A percentile compares a stretch with the other conserved stretches of the same genome.
phyloP scores from a whole-genome alignment of 2,329 filamentous ascomycete species.

The Cercospora nicotianae region DNA sequence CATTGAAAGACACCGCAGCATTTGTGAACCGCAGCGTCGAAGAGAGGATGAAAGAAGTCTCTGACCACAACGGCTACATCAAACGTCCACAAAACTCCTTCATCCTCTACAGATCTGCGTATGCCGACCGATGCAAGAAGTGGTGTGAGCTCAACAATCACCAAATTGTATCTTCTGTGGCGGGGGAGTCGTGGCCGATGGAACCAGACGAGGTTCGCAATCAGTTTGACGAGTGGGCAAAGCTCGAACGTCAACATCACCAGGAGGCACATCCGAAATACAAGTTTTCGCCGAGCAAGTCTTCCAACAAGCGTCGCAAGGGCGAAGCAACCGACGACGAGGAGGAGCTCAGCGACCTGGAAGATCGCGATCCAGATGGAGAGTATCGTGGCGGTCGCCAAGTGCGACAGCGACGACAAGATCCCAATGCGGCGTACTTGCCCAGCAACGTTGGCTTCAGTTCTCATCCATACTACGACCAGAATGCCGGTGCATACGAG shows the following conservation, averaged over 20 bases:
- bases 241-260: constrained; percentile 80
- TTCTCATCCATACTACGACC: constrained; percentile 37
- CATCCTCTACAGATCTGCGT: constrained; percentile 94
- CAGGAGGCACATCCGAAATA: constrained; percentile 82
- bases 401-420: constrained; percentile 30
- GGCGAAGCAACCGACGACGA: constrained; percentile 38
- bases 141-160: constrained; percentile 87
- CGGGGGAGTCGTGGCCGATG: constrained; percentile 80
- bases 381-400: constrained; percentile 35
- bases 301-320: constrained; percentile 53
- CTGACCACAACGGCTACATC: constrained; percentile 72
- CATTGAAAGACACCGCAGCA: constrained; percentile 72
- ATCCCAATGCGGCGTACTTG: constrained; percentile 30
- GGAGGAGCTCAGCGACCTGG: constrained; percentile 37
- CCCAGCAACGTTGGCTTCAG: constrained; percentile 34
- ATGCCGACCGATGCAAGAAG: constrained; percentile 79
- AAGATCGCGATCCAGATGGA: constrained; percentile 38
- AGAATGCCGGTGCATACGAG: constrained; percentile 32
- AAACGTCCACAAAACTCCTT: constrained; percentile 97
- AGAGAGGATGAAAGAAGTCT: constrained; percentile 66
- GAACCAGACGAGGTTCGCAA: constrained; percentile 72
- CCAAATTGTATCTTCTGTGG: constrained; percentile 85
- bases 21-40: constrained; percentile 74
- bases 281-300: constrained; percentile 87
- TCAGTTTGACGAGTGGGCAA: constrained; percentile 76